Conservation (phyloP, 495 filamentous ascomycete genomes). For the Pyrenula aspistea region DNA sequence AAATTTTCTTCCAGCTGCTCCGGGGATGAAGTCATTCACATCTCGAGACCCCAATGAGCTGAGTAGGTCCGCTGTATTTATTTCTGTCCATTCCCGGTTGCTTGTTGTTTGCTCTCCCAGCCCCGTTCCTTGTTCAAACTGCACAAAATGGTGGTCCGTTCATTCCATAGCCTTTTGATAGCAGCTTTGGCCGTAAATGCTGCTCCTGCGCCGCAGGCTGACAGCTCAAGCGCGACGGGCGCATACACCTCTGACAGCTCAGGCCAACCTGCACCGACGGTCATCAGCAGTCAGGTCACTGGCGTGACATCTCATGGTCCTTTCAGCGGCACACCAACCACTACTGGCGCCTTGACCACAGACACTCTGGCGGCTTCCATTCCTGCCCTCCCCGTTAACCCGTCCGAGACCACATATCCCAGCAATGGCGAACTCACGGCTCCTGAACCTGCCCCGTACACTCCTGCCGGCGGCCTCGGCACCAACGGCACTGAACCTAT, state of each 20-base stretch:
- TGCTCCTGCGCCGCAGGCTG: not conserved
- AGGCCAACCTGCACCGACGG: not conserved
- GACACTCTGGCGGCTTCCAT: slow-evolving; percentile 35
- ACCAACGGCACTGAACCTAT: slow-evolving; percentile 68
- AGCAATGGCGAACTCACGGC: slow-evolving; percentile 55
- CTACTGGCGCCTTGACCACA: slow-evolving; percentile 46
- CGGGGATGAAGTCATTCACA: not conserved
- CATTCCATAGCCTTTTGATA: not conserved
- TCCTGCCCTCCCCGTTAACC: slow-evolving; percentile 25
- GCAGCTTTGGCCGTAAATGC: not conserved
- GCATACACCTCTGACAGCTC: not conserved
- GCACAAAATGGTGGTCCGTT: not conserved
- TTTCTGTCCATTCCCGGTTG: not conserved
- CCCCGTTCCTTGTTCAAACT: not conserved
- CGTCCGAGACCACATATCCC: slow-evolving; percentile 49
- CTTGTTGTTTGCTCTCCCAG: not conserved
- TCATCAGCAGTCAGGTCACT: not conserved
- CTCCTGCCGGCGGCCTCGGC: slow-evolving; percentile 62
- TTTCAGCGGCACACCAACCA: slow-evolving; percentile 44
- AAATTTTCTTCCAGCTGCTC: not conserved
- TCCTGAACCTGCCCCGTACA: slow-evolving; percentile 58
- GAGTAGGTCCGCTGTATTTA: not conserved
- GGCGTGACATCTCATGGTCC: slow-evolving; percentile 28
- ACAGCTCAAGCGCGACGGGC: not conserved
- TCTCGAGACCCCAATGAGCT: not conserved